Percentiles rank a stretch among this genome's conserved stretches.
These are phyloP conservation scores for Rhizomucor miehei DNA, from an alignment of 371 early-diverging fungal genomes.

Conservation along the genomic window DNA sequence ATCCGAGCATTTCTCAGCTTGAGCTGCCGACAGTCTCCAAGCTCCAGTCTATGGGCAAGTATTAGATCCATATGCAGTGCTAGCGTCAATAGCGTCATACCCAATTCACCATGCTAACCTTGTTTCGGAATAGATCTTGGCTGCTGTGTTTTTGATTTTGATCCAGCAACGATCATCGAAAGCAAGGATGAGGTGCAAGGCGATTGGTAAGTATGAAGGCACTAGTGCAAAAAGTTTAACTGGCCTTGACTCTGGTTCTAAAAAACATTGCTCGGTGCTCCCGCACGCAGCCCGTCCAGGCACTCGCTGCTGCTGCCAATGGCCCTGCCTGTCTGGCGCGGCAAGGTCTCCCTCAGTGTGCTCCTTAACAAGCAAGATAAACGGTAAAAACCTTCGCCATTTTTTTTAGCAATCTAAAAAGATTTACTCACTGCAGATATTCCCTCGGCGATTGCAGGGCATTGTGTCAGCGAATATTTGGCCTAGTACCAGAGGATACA, in stretches of 20 bases:
- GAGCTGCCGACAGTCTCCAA: slow-evolving; percentile 6
- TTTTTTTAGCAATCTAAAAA: background rate
- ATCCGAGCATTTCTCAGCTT: slow-evolving; percentile 57
- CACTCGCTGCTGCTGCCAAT: slow-evolving; percentile 28
- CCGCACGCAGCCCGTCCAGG: too few relatives aligned
- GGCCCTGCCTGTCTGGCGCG: slow-evolving; percentile 76
- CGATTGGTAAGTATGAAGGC: slow-evolving; percentile 14
- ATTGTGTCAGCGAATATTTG: slow-evolving; percentile 46
- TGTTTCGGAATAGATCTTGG: slow-evolving; percentile 10
- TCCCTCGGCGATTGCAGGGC: slow-evolving; percentile 15
- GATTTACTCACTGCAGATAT: background rate
- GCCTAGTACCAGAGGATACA: slow-evolving; percentile 33
- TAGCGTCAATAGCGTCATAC: background rate
- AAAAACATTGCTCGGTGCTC: background rate
- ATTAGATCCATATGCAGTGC: slow-evolving; percentile 8
- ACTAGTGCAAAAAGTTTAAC: slow-evolving; percentile 1
- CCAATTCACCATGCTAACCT: slow-evolving; percentile 20
- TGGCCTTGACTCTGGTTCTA: slow-evolving; percentile 3
- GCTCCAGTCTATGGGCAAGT: slow-evolving; percentile 10
- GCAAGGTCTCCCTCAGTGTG: slow-evolving; percentile 65
- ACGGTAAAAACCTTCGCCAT: slow-evolving; percentile 20
- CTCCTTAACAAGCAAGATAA: slow-evolving; percentile 75
- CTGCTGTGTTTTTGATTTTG: slow-evolving; percentile 62
- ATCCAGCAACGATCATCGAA: slow-evolving; percentile 35
- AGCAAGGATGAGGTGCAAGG: background rate